A percentile compares a stretch with the other conserved stretches of the same genome.
phyloP scores from a whole-genome alignment of 257 asterid species.

The Penstemon eatonii region DNA sequence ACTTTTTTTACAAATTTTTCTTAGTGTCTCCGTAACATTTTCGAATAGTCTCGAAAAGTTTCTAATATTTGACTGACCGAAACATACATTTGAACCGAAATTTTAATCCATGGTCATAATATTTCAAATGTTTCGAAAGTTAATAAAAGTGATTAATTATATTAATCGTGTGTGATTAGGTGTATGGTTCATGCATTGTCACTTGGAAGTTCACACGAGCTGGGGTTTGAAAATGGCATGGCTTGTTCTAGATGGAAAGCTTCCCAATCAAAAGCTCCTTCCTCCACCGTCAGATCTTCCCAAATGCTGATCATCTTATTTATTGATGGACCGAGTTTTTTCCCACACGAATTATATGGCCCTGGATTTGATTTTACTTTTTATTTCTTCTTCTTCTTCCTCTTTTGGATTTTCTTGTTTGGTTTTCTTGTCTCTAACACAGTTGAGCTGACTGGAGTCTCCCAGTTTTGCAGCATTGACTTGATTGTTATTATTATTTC shows the following conservation, averaged over 20 bases:
- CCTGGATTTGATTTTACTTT: neutral
- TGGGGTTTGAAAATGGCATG: constrained; percentile 57
- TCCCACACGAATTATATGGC: too few relatives aligned
- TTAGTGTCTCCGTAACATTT: too few relatives aligned
- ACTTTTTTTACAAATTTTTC: too few relatives aligned
- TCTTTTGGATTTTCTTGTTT: neutral
- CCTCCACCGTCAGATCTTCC: constrained; percentile 53
- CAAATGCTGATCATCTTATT: constrained; percentile 32
- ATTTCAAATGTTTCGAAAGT: too few relatives aligned
- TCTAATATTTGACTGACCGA: too few relatives aligned
- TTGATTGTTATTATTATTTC: neutral
- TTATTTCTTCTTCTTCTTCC: neutral
- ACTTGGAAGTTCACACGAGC: constrained; percentile 44
- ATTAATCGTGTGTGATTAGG: constrained; percentile 20
- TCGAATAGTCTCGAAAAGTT: too few relatives aligned
- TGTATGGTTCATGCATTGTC: constrained; percentile 52
- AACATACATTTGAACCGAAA: too few relatives aligned
- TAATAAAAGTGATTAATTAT: too few relatives aligned
- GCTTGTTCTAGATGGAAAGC: constrained; percentile 44
- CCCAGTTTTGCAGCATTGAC: constrained; percentile 16
- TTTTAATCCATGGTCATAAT: too few relatives aligned
- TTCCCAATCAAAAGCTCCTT: constrained; percentile 42
- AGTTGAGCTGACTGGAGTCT: constrained; percentile 18
- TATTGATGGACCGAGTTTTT: neutral
- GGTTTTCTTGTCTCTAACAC: constrained; percentile 6